Evolutionary conservation across 1,284 basidiomycete species (phyloP), one percentile per base, ranked within the genome.

Genomic region (Melampsora larici-populina): DNA sequence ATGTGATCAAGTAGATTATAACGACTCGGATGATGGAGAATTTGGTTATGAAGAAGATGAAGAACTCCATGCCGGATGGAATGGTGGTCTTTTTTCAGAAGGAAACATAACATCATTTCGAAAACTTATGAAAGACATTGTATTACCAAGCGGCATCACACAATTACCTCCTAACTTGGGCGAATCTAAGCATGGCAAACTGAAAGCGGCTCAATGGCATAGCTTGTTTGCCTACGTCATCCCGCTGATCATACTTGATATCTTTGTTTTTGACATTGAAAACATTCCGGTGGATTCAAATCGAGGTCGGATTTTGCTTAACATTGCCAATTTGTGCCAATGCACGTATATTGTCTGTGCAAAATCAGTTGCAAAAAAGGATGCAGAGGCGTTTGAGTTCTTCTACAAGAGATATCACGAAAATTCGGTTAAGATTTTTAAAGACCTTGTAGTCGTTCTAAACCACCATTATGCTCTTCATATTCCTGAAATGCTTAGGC

Each of bases 201-300:
- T n/a, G n/a, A n/a, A n/a, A n/a, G n/a, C n/a, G n/a, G n/a, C n/a
- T n/a, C n/a, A n/a, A n/a, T n/a, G n/a, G n/a, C n/a, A n/a, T n/a
- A n/a, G n/a, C n/a, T n/a, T n/a, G n/a, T n/a, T n/a, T n/a, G 15
- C 15, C 11, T 66, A 66, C 36, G 64, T 40, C 11, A 66, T 66
- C 7, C 64, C 64, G 7, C 33, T 66, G 33, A 31, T 66, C 24
- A 66, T 66, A 13, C 26, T 29, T 24, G 33, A 66, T 9, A 7
- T 66, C 64, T 66, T 66, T 66, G 64, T 66, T 8, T 13, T 7
- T 33, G 64, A 66, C 36, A 31, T 66, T 18, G 29, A 66, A 13
- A 40, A 66, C 33, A 29, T 66, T 17, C 8, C 8, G 36, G 17
- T 7, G 36, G 15, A 18, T 13, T 31, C 33, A 15, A 66, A 66